Percentiles rank a stretch among this genome's conserved stretches.
These are phyloP conservation scores for Backusella psychrophila DNA, from an alignment of 192 early-diverging fungal species.

Conservation along the genomic window DNA sequence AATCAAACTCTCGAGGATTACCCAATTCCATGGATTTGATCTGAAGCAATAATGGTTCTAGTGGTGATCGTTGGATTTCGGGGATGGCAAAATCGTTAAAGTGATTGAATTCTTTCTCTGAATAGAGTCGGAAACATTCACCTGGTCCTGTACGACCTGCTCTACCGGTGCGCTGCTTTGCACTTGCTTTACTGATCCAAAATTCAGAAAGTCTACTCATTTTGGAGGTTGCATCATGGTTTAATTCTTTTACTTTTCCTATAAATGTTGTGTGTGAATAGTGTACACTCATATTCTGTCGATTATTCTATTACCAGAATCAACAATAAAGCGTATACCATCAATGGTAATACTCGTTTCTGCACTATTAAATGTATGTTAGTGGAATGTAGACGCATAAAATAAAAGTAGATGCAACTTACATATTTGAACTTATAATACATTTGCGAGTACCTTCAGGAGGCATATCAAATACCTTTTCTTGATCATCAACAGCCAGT, in stretches of 20 bases:
- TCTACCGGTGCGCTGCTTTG: conserved; percentile 63
- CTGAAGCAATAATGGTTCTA: conserved; percentile 58
- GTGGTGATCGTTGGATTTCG: conserved; percentile 60
- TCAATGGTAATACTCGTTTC: conserved; percentile 53
- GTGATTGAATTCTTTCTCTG: conserved; percentile 53
- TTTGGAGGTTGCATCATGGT: conserved; percentile 49
- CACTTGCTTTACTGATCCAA: conserved; percentile 66
- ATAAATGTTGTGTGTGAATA: neutral
- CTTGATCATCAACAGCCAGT: conserved; percentile 62
- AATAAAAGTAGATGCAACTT: conserved; percentile 12
- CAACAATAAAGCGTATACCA: conserved; percentile 69
- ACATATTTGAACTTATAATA: conserved; percentile 63
- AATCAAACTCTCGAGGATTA: conserved; percentile 62
- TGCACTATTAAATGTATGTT: conserved; percentile 17
- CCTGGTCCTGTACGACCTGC: conserved; percentile 65
- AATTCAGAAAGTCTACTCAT: conserved; percentile 61
- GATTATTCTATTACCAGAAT: conserved; percentile 47
- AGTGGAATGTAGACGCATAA: neutral
- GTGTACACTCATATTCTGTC: no score
- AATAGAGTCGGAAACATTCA: conserved; percentile 64
- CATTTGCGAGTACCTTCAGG: conserved; percentile 58
- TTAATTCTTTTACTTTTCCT: conserved; percentile 67
- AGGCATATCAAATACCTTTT: conserved; percentile 66
- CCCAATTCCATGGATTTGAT: conserved; percentile 60
- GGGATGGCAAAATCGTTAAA: conserved; percentile 67